Evolutionary conservation across 805 yeast genomes (phyloP), one percentile per base, ranked within the genome.

Genomic region (Clavispora asparagi): DNA sequence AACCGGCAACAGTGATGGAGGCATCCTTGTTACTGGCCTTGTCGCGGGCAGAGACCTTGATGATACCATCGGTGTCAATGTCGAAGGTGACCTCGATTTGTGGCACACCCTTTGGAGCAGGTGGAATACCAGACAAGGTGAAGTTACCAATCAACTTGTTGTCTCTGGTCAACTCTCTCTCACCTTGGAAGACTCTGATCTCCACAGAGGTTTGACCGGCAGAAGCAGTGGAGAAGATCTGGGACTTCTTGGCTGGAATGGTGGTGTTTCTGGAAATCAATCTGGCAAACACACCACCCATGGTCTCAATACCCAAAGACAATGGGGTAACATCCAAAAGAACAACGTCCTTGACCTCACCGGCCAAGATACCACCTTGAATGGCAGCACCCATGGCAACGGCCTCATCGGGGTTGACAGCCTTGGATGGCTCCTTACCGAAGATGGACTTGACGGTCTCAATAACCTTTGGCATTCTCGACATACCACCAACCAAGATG

Each of bases 101-200:
- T 56, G 95, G 95, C 57, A 86, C 92, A 77, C 95, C 95, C 83
- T 87, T 87, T 71, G 94, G 91, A 60, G 94, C 94, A 57, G 95
- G 95, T 64, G 95, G 97, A 60, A 90, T 90, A 73, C 97, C 97
- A 55, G 94, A 77, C 63, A 90, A 80, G 52, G 95, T 90, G 76
- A 90, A 90, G 87, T 91, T 90, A 73, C 97, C 97, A 69, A 90
- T 87, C 69, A 91, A 81, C 78, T 91, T 90, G 87, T 90, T 90
- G 80, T 90, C 97, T 77, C 95, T 86, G 64, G 92, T 95, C 66
- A 91, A 83, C 77, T 90, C 97, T 81, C 97, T 87, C 81, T 90
- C 97, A 79, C 97, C 97, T 79, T 90, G 97, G 96, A 88, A 91
- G 51, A 90, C 97, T 77, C 97, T 85, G 76, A 90, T 90, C 78